These are phyloP conservation scores for Mycena galericulata DNA, from an alignment of 768 basidiomycete species.

Conservation along the genomic window DNA sequence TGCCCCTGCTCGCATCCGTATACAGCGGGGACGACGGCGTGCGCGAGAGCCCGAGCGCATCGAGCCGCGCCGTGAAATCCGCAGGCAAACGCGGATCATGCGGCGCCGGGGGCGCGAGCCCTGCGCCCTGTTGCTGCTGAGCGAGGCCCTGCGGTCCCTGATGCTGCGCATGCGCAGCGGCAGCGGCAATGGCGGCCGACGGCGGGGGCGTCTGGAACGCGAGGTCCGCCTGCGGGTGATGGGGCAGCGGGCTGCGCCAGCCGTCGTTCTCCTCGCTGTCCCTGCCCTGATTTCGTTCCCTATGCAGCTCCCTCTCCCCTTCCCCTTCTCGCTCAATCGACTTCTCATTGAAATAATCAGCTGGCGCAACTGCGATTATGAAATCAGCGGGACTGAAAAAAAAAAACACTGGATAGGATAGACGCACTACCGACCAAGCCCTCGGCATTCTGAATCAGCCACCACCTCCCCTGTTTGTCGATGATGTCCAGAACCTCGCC, in stretches of 20 bases:
- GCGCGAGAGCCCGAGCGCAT: constrained; percentile 17
- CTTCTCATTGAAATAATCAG: too few relatives aligned
- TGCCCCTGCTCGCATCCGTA: constrained; percentile 48
- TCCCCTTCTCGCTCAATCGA: constrained; percentile 23
- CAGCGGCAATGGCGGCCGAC: constrained; percentile 81
- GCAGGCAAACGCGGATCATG: constrained; percentile 64
- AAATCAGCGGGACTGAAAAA: too few relatives aligned
- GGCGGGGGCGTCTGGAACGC: constrained; percentile 82
- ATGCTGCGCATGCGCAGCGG: constrained; percentile 42
- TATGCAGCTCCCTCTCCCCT: constrained; percentile 36
- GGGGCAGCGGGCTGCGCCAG: constrained; percentile 74
- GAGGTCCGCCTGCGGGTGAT: constrained; percentile 88
- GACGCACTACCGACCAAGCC: too few relatives aligned
- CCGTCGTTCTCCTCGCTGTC: constrained; percentile 64
- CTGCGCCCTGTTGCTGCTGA: constrained; percentile 73
- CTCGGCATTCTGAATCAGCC: too few relatives aligned
- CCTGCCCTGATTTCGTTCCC: constrained; percentile 34
- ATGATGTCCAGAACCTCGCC: too few relatives aligned
- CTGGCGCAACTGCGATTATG: too few relatives aligned
- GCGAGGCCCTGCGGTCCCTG: constrained; percentile 90
- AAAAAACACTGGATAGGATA: too few relatives aligned
- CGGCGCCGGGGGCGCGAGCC: constrained; percentile 75
- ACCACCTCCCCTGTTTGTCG: too few relatives aligned
- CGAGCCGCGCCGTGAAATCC: constrained; percentile 10
- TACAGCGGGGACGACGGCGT: constrained; percentile 30